These are phyloP conservation scores for Globisporangium yorkense DNA, from an alignment of 352 stramenopile genomes.

Conservation along the genomic window DNA sequence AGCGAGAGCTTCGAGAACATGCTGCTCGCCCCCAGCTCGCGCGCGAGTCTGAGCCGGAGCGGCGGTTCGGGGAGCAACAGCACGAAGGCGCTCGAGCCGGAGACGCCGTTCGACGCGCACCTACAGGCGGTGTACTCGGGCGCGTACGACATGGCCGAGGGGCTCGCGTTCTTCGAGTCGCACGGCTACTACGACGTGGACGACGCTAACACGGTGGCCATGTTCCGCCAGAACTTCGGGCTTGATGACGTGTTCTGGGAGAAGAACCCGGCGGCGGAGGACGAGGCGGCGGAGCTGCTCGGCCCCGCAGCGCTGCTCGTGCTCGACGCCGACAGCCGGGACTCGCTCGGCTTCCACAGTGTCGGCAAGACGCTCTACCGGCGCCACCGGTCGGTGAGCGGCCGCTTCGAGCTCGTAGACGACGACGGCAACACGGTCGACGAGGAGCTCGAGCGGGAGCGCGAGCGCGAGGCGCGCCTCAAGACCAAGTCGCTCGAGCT, in stretches of 20 bases:
- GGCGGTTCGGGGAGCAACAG: neutral
- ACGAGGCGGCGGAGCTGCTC: slow-evolving; percentile 12
- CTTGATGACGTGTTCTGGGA: slow-evolving; percentile 63
- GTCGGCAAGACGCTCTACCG: slow-evolving; percentile 10
- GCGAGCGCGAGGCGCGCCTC: slow-evolving; percentile 37
- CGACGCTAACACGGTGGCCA: slow-evolving; percentile 77
- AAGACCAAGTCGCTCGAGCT: slow-evolving; percentile 51
- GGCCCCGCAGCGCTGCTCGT: slow-evolving; percentile 7
- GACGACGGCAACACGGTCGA: slow-evolving; percentile 66
- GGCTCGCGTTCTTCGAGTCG: slow-evolving; percentile 72
- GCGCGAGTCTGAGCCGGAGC: slow-evolving; percentile 1
- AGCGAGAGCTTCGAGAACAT: slow-evolving; percentile 16
- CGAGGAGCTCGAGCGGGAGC: slow-evolving; percentile 42
- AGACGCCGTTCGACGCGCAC: slow-evolving; percentile 61
- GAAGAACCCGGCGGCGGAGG: slow-evolving; percentile 7
- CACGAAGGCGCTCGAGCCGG: slow-evolving; percentile 1
- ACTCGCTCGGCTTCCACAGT: neutral
- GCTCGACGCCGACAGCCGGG: slow-evolving; percentile 6
- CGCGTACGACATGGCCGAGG: slow-evolving; percentile 33
- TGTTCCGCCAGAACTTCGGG: slow-evolving; percentile 73
- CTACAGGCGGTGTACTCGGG: slow-evolving; percentile 60
- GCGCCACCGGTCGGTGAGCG: slow-evolving; percentile 11
- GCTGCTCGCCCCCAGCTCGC: slow-evolving; percentile 4
- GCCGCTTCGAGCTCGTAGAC: slow-evolving; percentile 52
- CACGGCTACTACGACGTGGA: slow-evolving; percentile 79